Base-by-base conservation (phyloP, 108 stramenopile genomes). In the Halocafeteria seosinensis region DNA sequence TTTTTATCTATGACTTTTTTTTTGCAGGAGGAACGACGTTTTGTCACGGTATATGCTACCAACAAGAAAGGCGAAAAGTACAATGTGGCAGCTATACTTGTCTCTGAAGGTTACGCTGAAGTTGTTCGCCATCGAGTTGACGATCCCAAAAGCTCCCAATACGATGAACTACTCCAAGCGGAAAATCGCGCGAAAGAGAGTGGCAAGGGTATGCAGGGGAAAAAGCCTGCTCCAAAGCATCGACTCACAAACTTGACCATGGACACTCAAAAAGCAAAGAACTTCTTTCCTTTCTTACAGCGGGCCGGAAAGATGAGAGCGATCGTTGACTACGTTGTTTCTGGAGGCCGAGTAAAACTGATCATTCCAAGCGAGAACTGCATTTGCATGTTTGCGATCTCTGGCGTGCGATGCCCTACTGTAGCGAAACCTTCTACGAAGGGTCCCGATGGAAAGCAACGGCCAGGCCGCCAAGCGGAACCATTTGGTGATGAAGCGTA, bases 401-500 rank as follows among this genome's bases (percentile, higher is more conserved):
- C 23, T 8, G 66, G 66, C 13, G 38, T 67, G 3, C n/a, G 27
- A 9, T 24, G 63, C 35, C 66, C 66, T 3, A 31, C 17, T 23
- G 23, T 24, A 21, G 59, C 66, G 3, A 29, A 60, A 5, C 5
- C 62, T 38, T 36, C 65, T 8, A 34, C 29, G 27, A 60, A 63
- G 23, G 65, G 53, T 13, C 8, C 6, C 8, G 52, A 3, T 9
- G 52, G 52, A 30, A 24, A 25, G 2, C 31, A 33, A 4, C 53
- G 53, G 8, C 9, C 9, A 28, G 75, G 35, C 3, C 72, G 72
- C 66, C 38, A 81, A 13, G 90, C 87, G 3, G 95, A 94, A 55
- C 90, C 95, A 23, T 93, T 87, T 69, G 92, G 91, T 31, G 90
- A 92, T 68, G 92, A 77, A 55, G 86, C 92, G n/a, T 86, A 80